These are phyloP conservation scores for Termitomyces sp. DNA, from an alignment of 768 basidiomycete species.

Conservation along the genomic window DNA sequence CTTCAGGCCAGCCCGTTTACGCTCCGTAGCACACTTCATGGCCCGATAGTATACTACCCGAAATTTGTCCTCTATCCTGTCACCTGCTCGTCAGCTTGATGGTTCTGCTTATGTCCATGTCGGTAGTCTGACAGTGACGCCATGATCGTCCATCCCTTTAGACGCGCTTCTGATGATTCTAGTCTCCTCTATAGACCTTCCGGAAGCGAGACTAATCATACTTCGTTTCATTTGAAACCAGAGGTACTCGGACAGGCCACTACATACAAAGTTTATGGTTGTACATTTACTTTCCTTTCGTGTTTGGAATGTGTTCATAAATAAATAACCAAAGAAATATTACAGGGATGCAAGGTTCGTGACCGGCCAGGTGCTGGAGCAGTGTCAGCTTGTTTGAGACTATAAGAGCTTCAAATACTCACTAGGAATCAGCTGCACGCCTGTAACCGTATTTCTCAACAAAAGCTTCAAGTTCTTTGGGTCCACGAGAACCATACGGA, in stretches of 20 bases:
- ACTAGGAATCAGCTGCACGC: constrained; percentile 68
- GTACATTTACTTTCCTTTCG: constrained; percentile 8
- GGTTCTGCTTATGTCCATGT: not conserved
- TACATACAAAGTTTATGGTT: constrained; percentile 6
- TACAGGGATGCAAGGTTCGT: constrained; percentile 60
- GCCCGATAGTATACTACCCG: not conserved
- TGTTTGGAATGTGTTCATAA: not conserved
- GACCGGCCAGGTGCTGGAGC: constrained; percentile 63
- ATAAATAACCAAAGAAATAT: constrained; percentile 9
- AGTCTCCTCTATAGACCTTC: not conserved
- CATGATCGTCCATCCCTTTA: not conserved
- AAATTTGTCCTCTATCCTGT: not conserved
- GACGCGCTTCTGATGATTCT: not conserved
- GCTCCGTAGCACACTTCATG: constrained; percentile 22
- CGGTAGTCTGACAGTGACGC: not conserved
- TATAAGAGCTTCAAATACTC: constrained; percentile 25
- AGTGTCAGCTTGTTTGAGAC: constrained; percentile 4
- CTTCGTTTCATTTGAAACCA: not conserved
- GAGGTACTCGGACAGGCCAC: not conserved
- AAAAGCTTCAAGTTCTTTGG: constrained; percentile 74
- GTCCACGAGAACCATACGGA: constrained; percentile 95
- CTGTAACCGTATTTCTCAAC: constrained; percentile 73
- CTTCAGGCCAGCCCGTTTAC: constrained; percentile 30
- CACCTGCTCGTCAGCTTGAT: no score
- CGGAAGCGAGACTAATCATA: not conserved